A percentile compares a stretch with the other conserved stretches of the same genome.
Conservation (phyloP, 2,329 filamentous ascomycete genomes). For the Colletotrichum tropicicola region DNA sequence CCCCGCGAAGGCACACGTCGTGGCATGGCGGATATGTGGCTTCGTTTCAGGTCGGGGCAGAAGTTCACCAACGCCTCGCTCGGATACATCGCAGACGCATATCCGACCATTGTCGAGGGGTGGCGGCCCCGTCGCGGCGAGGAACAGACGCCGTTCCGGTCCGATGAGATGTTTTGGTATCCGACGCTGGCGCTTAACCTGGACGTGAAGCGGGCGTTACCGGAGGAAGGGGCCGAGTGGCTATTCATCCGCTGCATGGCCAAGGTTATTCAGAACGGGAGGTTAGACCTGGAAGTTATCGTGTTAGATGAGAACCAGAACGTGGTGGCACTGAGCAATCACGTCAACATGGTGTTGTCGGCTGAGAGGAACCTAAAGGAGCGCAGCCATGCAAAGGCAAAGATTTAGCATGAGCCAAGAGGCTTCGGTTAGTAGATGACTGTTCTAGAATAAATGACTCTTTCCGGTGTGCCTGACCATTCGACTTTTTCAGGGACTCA, state of each 20-base stretch:
- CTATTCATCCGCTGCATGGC: conserved; percentile 71
- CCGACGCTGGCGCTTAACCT: conserved; percentile 80
- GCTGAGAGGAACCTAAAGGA: conserved; percentile 30
- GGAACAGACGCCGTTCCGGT: conserved; percentile 42
- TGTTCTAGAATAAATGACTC: too few species aligned
- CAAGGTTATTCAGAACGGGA: conserved; percentile 75
- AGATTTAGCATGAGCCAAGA: too few species aligned
- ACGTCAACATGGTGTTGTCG: conserved; percentile 30
- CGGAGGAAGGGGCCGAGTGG: conserved; percentile 75
- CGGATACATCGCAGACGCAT: conserved; percentile 74
- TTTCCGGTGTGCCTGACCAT: too few species aligned
- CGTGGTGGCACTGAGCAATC: conserved; percentile 39
- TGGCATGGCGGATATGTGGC: conserved; percentile 67
- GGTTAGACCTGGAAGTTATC: conserved; percentile 78
- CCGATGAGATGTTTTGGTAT: conserved; percentile 69
- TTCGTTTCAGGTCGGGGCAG: conserved; percentile 65
- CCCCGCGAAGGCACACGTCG: conserved; percentile 22
- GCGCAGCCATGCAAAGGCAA: conserved; percentile 8
- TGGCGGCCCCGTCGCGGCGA: conserved; percentile 44
- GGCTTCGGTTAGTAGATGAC: too few species aligned
- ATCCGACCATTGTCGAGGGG: conserved; percentile 71
- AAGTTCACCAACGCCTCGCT: conserved; percentile 72
- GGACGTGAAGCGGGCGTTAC: conserved; percentile 79
- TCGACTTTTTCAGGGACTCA: too few species aligned
- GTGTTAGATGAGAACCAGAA: conserved; percentile 60